phyloP scores from a whole-genome alignment of 805 yeast species.

The Lipomyces kockii region DNA sequence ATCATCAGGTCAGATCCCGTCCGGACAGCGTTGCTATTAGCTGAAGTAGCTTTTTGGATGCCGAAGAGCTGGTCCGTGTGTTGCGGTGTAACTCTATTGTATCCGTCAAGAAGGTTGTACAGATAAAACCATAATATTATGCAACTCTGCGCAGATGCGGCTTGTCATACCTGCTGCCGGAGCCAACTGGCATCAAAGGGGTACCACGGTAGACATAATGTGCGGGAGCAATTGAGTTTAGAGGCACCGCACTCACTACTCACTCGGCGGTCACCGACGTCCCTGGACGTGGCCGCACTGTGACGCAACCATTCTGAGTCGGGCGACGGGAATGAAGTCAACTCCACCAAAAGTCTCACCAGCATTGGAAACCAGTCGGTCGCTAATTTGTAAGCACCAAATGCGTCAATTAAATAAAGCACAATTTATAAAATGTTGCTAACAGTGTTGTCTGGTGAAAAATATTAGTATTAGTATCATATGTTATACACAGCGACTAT shows the following conservation, averaged over 20 bases:
- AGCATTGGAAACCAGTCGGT: not conserved
- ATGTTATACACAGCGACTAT: not conserved
- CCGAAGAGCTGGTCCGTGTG: too few species aligned
- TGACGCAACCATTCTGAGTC: not conserved
- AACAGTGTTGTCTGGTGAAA: too few species aligned
- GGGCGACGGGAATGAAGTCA: too few species aligned
- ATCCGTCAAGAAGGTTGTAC: not conserved
- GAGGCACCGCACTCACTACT: not conserved
- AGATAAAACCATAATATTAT: not conserved
- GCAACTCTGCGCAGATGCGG: not conserved
- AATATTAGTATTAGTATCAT: too few species aligned
- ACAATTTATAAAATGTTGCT: too few species aligned
- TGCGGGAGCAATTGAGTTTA: not conserved
- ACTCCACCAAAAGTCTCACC: too few species aligned
- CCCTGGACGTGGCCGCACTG: not conserved
- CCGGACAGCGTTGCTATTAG: too few species aligned
- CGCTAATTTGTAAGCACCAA: not conserved
- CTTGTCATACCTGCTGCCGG: not conserved
- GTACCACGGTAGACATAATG: not conserved
- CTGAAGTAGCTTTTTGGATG: not conserved
- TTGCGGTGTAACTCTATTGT: not conserved
- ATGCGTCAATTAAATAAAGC: too few species aligned
- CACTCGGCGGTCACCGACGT: not conserved
- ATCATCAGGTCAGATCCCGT: not conserved
- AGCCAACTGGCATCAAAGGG: not conserved